These are phyloP conservation scores for Chytriomyces sp. DNA, from an alignment of 192 early-diverging fungal species.

Conservation along the genomic window DNA sequence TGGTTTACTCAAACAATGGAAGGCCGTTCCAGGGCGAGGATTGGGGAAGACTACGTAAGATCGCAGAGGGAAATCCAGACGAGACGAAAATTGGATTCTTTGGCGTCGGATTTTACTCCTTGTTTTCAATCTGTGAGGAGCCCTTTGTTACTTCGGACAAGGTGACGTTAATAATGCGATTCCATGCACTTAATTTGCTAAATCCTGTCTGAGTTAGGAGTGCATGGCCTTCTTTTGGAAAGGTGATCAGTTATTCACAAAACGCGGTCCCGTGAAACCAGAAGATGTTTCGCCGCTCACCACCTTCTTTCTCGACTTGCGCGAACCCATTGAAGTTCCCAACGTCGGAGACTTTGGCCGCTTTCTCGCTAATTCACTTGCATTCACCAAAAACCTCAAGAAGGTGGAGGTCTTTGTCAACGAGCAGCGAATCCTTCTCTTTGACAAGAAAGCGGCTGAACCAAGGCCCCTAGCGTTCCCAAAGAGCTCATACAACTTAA, in stretches of 20 bases:
- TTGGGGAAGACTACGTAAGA: constrained; percentile 78
- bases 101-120: constrained; percentile 83
- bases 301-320: constrained; percentile 69
- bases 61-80: constrained; percentile 93
- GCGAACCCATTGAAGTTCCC: constrained; percentile 76
- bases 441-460: constrained; percentile 68
- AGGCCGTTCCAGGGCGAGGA: constrained; percentile 77
- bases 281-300: constrained; percentile 63
- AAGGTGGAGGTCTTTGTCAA: constrained; percentile 68
- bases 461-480: constrained; percentile 63
- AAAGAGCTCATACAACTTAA: constrained; percentile 38
- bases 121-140: constrained; percentile 88
- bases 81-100: constrained; percentile 78
- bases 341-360: constrained; percentile 62
- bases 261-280: constrained; percentile 56
- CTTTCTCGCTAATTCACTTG: constrained; percentile 72
- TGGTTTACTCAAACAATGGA: constrained; percentile 82
- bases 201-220: too few relatives aligned
- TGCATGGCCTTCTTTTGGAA: constrained; percentile 87
- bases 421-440: constrained; percentile 53
- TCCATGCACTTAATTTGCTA: too few relatives aligned
- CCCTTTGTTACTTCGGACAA: constrained; percentile 80
- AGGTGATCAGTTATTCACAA: constrained; percentile 84
- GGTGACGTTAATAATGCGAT: too few relatives aligned
- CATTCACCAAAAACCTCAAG: constrained; percentile 76